Base-by-base conservation (phyloP, 2,329 filamentous ascomycete genomes). In the Exophiala sp. region DNA sequence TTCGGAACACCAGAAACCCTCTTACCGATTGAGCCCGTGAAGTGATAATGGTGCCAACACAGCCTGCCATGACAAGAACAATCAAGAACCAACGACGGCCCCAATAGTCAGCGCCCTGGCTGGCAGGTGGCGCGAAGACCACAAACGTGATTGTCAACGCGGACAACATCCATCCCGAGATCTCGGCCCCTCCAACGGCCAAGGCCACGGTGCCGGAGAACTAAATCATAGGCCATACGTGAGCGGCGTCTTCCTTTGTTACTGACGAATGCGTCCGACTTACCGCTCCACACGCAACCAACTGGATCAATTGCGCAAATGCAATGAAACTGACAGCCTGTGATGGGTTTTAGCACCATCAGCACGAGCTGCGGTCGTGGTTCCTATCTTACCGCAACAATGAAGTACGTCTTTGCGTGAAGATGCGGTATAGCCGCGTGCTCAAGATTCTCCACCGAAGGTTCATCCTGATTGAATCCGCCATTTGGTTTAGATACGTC, bases 11-110 rank as follows among this genome's bases (percentile, higher is more conserved):
- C 6, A 11, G n/a, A 18, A 12, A 47, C 10, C 14, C 16, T 12
- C 43, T 21, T 35, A 53, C 50, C 12, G 50, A 47, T 5, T 29
- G 9, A 20, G 50, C 50, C 42, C 50, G 42, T n/a, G 50, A 53
- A 9, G 50, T 53, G 34, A 53, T 53, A 14, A 53, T 47, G 34
- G 50, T 53, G 10, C 50, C 50, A 21, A 53, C 35, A 39, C 50
- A 53, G 32, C 50, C 50, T 11, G 32, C 6, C 16, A 41, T 9
- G 6, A 42, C n/a, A 21, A 52, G 49, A 20, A 47, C 47, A 18
- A 52, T 52, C 14, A 52, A 40, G 5, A 46, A 39, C 49, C 49
- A 52, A 7, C 49, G 40, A 20, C 49, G 40, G 16, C 49, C 49
- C 49, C 49, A 52, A 33, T 41, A 42, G 32, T 53, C 45, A 16